Conservation (phyloP, 2,329 filamentous ascomycete genomes). For the Aspergillus sp. region DNA sequence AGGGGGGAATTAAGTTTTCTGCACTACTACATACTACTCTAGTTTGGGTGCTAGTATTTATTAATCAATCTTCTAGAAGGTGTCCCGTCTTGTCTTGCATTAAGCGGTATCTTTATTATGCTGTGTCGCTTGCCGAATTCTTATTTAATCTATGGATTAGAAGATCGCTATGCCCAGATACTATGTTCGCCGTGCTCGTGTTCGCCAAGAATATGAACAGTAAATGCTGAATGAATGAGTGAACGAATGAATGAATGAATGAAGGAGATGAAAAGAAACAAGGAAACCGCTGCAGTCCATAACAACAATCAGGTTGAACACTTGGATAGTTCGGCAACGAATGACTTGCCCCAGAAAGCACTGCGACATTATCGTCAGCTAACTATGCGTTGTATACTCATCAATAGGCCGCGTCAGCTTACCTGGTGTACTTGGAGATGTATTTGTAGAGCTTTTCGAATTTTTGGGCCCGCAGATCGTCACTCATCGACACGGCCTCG, state of each 20-base stretch:
- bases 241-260: not conserved
- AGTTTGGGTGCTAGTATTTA: too few species aligned
- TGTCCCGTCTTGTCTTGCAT: not conserved
- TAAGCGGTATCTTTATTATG: not conserved
- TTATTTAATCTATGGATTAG: not conserved
- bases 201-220: not conserved
- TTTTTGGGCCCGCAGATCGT: constrained; percentile 82
- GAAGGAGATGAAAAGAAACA: not conserved
- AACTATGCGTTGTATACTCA: not conserved
- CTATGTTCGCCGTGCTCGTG: constrained; percentile 1
- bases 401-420: constrained; percentile 20
- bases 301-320: not conserved
- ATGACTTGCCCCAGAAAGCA: constrained; percentile 94
- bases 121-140: not conserved
- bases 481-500: constrained; percentile 91
- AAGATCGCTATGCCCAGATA: not conserved
- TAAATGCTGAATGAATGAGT: too few species aligned
- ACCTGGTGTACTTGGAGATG: constrained; percentile 94
- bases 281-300: not conserved
- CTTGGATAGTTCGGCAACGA: constrained; percentile 72
- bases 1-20: not conserved
- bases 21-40: not conserved
- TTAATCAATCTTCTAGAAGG: too few species aligned
- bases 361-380: constrained; percentile 45
- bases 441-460: constrained; percentile 92